These are phyloP conservation scores for Keqinozyma sinolaborantium DNA, from an alignment of 1,139 yeast species.

Conservation along the genomic window DNA sequence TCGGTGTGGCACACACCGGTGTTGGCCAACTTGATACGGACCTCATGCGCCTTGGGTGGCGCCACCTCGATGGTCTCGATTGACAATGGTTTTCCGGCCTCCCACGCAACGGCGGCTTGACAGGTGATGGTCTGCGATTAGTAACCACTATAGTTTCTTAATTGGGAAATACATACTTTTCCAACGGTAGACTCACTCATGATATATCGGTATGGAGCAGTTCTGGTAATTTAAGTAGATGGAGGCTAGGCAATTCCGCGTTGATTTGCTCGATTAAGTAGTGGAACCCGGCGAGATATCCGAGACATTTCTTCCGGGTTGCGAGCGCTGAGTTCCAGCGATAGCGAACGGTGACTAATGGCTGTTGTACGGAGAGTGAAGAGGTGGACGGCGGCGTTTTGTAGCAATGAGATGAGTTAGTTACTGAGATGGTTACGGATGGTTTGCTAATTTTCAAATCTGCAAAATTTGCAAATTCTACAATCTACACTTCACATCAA, in stretches of 20 bases:
- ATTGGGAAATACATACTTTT: conserved; percentile 26
- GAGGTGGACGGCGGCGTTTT: too few relatives aligned
- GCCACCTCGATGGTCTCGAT: conserved; percentile 87
- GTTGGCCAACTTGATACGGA: conserved; percentile 79
- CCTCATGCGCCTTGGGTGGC: conserved; percentile 96
- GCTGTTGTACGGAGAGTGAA: too few relatives aligned
- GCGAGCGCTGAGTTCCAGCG: too few relatives aligned
- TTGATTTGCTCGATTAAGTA: conserved; percentile 1
- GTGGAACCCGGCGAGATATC: too few relatives aligned
- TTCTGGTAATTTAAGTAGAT: not conserved
- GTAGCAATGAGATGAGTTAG: too few relatives aligned
- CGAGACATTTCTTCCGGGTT: too few relatives aligned
- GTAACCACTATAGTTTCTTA: not conserved
- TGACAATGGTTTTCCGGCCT: conserved; percentile 78
- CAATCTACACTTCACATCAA: too few relatives aligned
- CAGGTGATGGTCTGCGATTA: conserved; percentile 66
- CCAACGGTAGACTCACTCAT: conserved; percentile 32
- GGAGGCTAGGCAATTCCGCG: not conserved
- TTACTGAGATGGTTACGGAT: too few relatives aligned
- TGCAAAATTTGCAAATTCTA: too few relatives aligned
- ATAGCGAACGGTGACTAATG: too few relatives aligned
- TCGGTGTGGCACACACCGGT: conserved; percentile 99
- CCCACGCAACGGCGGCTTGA: conserved; percentile 98
- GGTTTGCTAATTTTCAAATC: too few relatives aligned
- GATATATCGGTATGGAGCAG: not conserved